These are phyloP conservation scores for Coelastrella sp. DNA, from an alignment of 139 green algal species.

Conservation along the genomic window DNA sequence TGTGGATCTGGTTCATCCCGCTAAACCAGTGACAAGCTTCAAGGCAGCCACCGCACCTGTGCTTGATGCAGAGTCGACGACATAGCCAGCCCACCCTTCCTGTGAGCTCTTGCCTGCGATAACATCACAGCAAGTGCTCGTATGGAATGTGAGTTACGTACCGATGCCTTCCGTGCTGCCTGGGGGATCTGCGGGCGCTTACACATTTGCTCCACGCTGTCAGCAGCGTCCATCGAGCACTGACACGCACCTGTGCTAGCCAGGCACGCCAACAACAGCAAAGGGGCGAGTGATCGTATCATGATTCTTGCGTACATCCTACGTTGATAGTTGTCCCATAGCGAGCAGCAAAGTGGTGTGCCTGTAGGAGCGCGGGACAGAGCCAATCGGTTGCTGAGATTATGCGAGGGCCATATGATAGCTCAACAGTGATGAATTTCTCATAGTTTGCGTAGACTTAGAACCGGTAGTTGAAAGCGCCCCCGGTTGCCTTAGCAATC, in stretches of 20 bases:
- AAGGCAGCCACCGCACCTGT: no score
- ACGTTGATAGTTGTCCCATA: background rate
- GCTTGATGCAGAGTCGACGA: no score
- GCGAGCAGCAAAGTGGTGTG: background rate
- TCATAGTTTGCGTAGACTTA: no score
- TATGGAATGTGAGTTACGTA: no score
- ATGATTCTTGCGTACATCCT: background rate
- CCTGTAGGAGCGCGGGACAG: background rate
- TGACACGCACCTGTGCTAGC: background rate
- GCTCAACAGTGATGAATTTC: background rate
- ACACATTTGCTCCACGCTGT: background rate
- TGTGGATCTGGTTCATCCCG: background rate
- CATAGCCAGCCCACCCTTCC: no score
- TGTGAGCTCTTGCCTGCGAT: no score
- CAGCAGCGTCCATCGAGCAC: background rate
- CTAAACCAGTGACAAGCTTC: no score
- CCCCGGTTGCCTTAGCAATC: no score
- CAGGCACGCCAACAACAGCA: background rate
- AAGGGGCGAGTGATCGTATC: background rate
- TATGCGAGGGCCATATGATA: background rate
- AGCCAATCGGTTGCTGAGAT: background rate
- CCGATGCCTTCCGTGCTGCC: background rate
- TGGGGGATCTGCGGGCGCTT: background rate
- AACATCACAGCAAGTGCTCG: no score
- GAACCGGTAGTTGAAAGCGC: no score